phyloP scores from a whole-genome alignment of 257 asterid species.

The Lycium ferocissimum region DNA sequence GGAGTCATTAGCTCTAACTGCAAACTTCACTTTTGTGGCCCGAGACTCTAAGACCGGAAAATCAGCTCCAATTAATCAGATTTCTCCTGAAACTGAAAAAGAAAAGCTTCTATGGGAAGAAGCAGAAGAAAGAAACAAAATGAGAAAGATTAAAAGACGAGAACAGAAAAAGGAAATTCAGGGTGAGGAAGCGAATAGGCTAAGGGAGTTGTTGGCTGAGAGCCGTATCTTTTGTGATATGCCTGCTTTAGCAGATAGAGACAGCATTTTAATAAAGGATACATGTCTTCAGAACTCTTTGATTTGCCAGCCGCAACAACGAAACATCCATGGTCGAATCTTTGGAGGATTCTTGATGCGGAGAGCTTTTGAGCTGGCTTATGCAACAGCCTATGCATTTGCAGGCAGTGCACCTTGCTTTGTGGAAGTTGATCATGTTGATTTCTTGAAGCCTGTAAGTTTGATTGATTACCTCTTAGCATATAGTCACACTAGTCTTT shows the following conservation, averaged over 20 bases:
- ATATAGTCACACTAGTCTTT: constrained; percentile 8
- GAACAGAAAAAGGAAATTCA: constrained; percentile 60
- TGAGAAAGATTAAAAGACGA: constrained; percentile 64
- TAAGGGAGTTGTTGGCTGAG: constrained; percentile 66
- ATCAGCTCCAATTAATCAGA: constrained; percentile 77
- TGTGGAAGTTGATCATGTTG: constrained; percentile 90
- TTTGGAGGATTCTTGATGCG: constrained; percentile 96
- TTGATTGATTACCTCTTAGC: constrained; percentile 9
- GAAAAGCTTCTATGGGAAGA: constrained; percentile 74
- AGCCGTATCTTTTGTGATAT: constrained; percentile 84
- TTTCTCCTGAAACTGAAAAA: constrained; percentile 73
- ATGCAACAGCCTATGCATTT: constrained; percentile 83
- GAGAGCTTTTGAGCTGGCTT: constrained; percentile 86
- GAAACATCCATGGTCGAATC: constrained; percentile 90
- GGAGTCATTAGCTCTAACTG: constrained; percentile 72
- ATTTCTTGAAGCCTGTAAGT: constrained; percentile 91
- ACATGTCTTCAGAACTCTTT: constrained; percentile 88
- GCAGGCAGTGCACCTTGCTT: constrained; percentile 86
- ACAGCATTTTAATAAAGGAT: constrained; percentile 78
- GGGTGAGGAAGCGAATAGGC: constrained; percentile 57
- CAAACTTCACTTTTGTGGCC: constrained; percentile 95
- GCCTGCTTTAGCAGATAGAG: constrained; percentile 94
- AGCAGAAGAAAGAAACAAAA: constrained; percentile 83
- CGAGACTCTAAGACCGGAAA: constrained; percentile 86
- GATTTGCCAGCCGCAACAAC: constrained; percentile 95